Evolutionary conservation across 768 basidiomycete species (phyloP).

Genomic region (Tephrocybe sp.): DNA sequence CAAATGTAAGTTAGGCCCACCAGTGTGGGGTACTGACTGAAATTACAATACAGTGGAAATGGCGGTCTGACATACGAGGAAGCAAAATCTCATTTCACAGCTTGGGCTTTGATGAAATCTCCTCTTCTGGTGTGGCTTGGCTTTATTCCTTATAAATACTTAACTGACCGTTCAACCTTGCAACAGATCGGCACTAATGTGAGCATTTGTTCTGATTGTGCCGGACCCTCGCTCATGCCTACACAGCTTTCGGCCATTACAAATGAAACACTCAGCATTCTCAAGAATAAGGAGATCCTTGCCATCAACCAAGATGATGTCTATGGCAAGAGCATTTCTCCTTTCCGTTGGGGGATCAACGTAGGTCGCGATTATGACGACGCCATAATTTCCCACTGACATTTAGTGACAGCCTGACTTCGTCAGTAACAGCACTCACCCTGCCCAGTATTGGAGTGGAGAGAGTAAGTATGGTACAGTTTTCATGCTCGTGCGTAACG

Average conservation of each 20-base stretch:
- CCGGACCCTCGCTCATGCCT: not conserved
- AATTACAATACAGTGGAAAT: constrained; percentile 47
- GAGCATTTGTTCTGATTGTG: not conserved
- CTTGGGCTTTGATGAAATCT: constrained; percentile 68
- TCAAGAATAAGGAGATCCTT: constrained; percentile 63
- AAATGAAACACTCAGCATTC: constrained; percentile 50
- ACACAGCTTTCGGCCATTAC: constrained; percentile 43
- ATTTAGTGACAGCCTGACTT: constrained; percentile 30
- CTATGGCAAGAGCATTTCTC: constrained; percentile 57
- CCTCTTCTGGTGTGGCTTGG: constrained; percentile 46
- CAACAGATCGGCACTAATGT: constrained; percentile 14
- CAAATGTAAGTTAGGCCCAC: constrained; percentile 41
- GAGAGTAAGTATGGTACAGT: constrained; percentile 57
- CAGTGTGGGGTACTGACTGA: not conserved
- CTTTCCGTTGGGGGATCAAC: constrained; percentile 69
- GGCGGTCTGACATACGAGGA: constrained; percentile 62
- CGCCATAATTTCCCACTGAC: not conserved
- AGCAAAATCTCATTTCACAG: constrained; percentile 67
- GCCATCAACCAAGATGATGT: constrained; percentile 70
- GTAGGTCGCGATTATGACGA: constrained; percentile 30
- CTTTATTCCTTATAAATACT: not conserved
- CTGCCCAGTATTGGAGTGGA: constrained; percentile 68
- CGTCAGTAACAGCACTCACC: constrained; percentile 42
- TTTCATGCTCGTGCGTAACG: constrained; percentile 47
- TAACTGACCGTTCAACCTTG: not conserved